phyloP scores from a whole-genome alignment of 306 rosid genomes.

The Sphenostylis stenocarpa region DNA sequence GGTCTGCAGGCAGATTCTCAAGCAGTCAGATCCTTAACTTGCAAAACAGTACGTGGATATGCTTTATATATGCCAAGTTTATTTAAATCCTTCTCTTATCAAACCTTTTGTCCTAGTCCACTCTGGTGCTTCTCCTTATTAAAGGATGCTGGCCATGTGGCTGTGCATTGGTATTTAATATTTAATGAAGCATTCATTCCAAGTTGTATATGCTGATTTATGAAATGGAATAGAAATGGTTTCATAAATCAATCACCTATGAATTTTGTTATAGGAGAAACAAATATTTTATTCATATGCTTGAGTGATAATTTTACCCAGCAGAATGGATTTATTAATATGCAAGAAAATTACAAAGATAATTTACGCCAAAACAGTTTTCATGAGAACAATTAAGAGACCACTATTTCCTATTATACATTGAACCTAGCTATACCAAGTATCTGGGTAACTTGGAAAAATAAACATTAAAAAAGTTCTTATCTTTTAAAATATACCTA shows the following conservation, averaged over 20 bases:
- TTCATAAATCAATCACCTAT: not conserved
- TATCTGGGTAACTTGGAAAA: too few species aligned
- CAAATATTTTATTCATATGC: too few species aligned
- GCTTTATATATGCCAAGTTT: constrained; percentile 3
- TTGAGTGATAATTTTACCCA: too few species aligned
- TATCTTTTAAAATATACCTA: too few species aligned
- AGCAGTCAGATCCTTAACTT: constrained; percentile 71
- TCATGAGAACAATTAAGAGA: too few species aligned
- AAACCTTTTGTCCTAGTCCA: not conserved
- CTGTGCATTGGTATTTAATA: constrained; percentile 13
- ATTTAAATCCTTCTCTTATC: constrained; percentile 14
- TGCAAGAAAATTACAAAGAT: too few species aligned
- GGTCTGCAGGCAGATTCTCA: constrained; percentile 88
- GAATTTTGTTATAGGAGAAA: not conserved
- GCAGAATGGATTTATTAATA: too few species aligned
- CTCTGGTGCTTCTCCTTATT: not conserved
- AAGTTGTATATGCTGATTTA: not conserved
- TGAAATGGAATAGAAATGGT: constrained; percentile 9
- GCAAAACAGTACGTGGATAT: constrained; percentile 68
- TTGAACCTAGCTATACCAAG: too few species aligned
- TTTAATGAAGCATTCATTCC: not conserved
- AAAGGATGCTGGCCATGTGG: constrained; percentile 1
- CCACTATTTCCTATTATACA: too few species aligned
- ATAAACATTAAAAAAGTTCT: too few species aligned
- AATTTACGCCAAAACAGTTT: too few species aligned